Base-by-base conservation (phyloP, 176 grass and related monocot genomes). In the Cenchrus americanus region DNA sequence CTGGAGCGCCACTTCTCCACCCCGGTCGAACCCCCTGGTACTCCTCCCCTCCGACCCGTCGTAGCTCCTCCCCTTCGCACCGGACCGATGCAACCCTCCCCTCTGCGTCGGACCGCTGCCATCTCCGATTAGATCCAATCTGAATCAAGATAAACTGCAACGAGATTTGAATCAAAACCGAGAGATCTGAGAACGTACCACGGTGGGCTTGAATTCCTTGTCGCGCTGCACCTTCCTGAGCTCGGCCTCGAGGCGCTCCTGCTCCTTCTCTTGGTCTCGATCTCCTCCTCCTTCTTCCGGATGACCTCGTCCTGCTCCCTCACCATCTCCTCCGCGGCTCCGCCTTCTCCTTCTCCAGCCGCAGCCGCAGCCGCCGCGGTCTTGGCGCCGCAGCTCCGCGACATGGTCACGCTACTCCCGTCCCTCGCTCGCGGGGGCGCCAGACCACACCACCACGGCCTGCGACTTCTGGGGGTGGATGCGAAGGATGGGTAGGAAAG, bases 151-250 rank as follows among this genome's bases (percentile, higher is more conserved):
- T 0, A 8, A 44, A 44, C 42, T 7, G 1, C 4, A 44, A 44
- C 42, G 42, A 44, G 42, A 24, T 21, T 43, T 5, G 1, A 64
- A 41, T 2, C 1, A 1, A 26, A 49, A 21, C n/a, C 49, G 5
- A 2, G 59, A 32, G 7, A 53, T 69, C 17, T 26, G 24, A 3
- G 21, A 60, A 37, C 49, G 23, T 87, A 98, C 96, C 96, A 98
- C 78, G 60, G 93, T 95, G 71, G 96, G 96, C 63, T 95, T 95
- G 89, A 98, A 98, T 85, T 90, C 93, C 87, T 98, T 98, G 53
- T 68, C 43, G 62, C 88, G 90, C 80, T 98, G 93, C 43, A 92
- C 78, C 80, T 98, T 98, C 85, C 91, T 88, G 85, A 95, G 62
- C 71, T 95, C 83, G 21, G 85, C 87, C 79, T 95, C 80, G 62